phyloP scores from a whole-genome alignment of 2,329 filamentous ascomycete genomes.

The Apiospora hydei region DNA sequence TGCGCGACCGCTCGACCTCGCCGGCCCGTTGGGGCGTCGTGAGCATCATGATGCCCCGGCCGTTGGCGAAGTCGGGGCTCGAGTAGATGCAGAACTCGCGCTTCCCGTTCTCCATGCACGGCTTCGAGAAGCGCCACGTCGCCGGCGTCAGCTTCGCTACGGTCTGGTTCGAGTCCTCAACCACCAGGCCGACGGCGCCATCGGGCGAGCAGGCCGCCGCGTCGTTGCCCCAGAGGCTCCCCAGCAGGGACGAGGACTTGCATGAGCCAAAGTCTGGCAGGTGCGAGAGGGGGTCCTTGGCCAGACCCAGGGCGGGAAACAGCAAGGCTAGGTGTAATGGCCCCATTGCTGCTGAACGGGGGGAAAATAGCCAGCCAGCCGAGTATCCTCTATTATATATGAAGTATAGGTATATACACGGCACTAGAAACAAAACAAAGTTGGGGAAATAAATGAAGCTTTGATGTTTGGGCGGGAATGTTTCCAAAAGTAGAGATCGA shows the following conservation, averaged over 20 bases:
- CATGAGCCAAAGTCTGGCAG: background rate
- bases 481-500: background rate
- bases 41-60: constrained; percentile 48
- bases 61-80: constrained; percentile 43
- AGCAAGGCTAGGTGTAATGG: constrained; percentile 7
- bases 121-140: constrained; percentile 28
- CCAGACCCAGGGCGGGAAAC: constrained; percentile 17
- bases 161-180: constrained; percentile 7
- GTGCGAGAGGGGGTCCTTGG: constrained; percentile 12
- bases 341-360: background rate
- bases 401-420: background rate
- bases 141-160: background rate
- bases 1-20: constrained; percentile 38
- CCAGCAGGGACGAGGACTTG: constrained; percentile 3
- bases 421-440: background rate
- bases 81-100: constrained; percentile 46
- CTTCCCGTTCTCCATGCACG: constrained; percentile 28
- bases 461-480: background rate
- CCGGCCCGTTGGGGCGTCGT: constrained; percentile 44
- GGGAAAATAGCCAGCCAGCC: background rate
- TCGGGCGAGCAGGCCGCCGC: background rate
- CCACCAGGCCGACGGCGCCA: background rate
- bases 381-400: background rate
- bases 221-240: background rate
- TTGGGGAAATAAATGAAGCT: background rate